phyloP scores from a whole-genome alignment of 179 eudicot genomes.

The Dionaea muscipula region DNA sequence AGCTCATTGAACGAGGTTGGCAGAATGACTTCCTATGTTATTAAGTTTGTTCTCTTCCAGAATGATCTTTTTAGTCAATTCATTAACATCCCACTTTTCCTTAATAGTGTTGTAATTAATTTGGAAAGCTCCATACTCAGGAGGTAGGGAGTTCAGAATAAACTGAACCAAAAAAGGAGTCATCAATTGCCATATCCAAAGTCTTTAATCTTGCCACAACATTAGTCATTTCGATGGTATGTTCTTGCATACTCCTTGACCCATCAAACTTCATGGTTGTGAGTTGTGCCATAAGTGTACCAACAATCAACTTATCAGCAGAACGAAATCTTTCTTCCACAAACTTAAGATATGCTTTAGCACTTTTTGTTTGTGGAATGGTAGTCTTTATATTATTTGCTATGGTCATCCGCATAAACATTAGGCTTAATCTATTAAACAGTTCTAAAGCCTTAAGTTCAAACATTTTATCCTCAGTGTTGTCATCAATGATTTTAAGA shows the following conservation, averaged over 20 bases:
- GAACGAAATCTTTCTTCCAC: slow-evolving; percentile 5
- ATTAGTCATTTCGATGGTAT: slow-evolving; percentile 7
- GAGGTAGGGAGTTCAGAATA: slow-evolving; percentile 7
- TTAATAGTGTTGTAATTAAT: slow-evolving; percentile 1
- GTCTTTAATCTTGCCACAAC: not conserved
- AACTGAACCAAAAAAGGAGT: slow-evolving; percentile 4
- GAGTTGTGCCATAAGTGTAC: not conserved
- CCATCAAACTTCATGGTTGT: slow-evolving; percentile 4
- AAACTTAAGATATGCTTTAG: not conserved
- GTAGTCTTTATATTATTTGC: not conserved
- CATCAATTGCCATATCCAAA: not conserved
- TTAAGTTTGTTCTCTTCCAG: not conserved
- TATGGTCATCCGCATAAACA: too few species aligned
- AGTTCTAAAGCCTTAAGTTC: too few species aligned
- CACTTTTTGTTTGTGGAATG: slow-evolving; percentile 1
- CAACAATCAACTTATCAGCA: slow-evolving; percentile 6
- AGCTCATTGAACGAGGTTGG: not conserved
- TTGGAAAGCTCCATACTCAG: slow-evolving; percentile 3
- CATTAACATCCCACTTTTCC: slow-evolving; percentile 1
- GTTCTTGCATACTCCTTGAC: not conserved
- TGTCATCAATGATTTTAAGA: too few species aligned
- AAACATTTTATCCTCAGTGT: too few species aligned
- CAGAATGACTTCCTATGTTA: not conserved
- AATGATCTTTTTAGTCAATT: not conserved
- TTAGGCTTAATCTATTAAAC: too few species aligned